Evolutionary conservation across 495 filamentous ascomycete genomes (phyloP).

Genomic region (Thozetella sp.): DNA sequence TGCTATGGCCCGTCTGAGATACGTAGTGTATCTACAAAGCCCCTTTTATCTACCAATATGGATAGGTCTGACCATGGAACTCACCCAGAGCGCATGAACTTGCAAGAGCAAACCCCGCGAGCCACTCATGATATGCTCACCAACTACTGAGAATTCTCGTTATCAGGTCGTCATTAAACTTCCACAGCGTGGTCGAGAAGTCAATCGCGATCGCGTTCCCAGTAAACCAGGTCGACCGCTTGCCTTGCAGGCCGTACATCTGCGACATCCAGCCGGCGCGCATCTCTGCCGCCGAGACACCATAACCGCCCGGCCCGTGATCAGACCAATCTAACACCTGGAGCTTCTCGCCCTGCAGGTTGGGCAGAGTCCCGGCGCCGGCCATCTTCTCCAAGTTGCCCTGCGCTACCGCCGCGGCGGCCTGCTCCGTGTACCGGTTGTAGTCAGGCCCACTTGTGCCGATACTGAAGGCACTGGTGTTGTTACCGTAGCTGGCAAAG

Average conservation of each 20-base stretch:
- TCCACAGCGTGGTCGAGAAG: conserved; percentile 12
- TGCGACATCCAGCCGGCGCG: conserved; percentile 34
- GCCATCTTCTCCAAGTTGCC: conserved; percentile 10
- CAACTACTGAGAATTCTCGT: not conserved
- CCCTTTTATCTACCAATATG: too few relatives aligned
- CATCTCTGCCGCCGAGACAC: conserved; percentile 29
- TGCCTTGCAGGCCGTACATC: conserved; percentile 38
- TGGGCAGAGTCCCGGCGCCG: conserved; percentile 5
- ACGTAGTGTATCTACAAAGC: too few relatives aligned
- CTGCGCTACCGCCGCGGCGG: conserved; percentile 5
- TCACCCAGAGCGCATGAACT: too few relatives aligned
- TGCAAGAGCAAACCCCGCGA: too few relatives aligned
- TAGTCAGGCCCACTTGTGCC: conserved; percentile 8
- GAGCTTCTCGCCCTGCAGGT: conserved; percentile 4
- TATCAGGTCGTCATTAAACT: conserved; percentile 15
- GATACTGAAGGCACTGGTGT: conserved; percentile 3
- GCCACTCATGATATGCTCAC: too few relatives aligned
- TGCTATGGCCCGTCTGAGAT: too few relatives aligned
- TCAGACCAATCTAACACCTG: conserved; percentile 31
- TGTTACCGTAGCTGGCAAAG: not conserved
- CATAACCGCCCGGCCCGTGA: conserved; percentile 33
- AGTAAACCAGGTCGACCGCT: conserved; percentile 42
- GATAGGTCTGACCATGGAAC: too few relatives aligned
- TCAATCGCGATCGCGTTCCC: conserved; percentile 18
- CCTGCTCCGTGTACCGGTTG: conserved; percentile 1